These are phyloP conservation scores for Potentilla sterilis DNA, from an alignment of 306 rosid genomes.

Conservation along the genomic window DNA sequence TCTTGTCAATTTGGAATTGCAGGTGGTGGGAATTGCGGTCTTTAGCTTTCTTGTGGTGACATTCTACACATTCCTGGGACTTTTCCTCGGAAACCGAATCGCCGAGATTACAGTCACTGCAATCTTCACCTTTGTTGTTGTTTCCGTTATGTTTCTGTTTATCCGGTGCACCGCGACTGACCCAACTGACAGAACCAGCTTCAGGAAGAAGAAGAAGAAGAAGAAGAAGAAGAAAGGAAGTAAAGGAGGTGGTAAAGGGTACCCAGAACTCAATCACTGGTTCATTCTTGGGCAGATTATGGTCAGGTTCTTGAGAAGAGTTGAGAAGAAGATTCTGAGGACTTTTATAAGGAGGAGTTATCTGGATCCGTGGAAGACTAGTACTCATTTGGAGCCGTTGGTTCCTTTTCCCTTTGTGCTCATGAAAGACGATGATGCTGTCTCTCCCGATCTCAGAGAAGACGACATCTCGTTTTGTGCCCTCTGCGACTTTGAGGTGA, in stretches of 20 bases:
- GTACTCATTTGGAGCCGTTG: constrained; percentile 62
- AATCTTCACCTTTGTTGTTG: constrained; percentile 51
- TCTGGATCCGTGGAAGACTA: constrained; percentile 58
- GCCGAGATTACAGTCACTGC: constrained; percentile 64
- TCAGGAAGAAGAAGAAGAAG: constrained; percentile 43
- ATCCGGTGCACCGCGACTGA: constrained; percentile 83
- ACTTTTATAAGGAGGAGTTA: constrained; percentile 75
- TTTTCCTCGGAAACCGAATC: constrained; percentile 63
- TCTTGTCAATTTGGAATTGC: background rate
- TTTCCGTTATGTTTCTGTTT: constrained; percentile 63
- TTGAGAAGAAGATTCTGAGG: constrained; percentile 80
- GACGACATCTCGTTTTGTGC: constrained; percentile 80
- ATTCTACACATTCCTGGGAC: constrained; percentile 78
- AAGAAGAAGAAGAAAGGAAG: constrained; percentile 15
- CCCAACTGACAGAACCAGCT: constrained; percentile 74
- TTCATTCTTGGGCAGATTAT: constrained; percentile 65
- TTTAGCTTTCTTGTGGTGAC: constrained; percentile 55
- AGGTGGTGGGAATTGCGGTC: constrained; percentile 79
- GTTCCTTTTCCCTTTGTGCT: constrained; percentile 73
- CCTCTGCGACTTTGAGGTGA: constrained; percentile 82
- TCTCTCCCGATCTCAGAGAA: constrained; percentile 53
- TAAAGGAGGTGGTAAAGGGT: constrained; percentile 13
- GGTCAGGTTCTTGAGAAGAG: constrained; percentile 64
- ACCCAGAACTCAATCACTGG: constrained; percentile 51
- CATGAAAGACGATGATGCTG: constrained; percentile 60